Base-by-base conservation (phyloP, 1,284 basidiomycete genomes). In the Sanghuangporus baumii region DNA sequence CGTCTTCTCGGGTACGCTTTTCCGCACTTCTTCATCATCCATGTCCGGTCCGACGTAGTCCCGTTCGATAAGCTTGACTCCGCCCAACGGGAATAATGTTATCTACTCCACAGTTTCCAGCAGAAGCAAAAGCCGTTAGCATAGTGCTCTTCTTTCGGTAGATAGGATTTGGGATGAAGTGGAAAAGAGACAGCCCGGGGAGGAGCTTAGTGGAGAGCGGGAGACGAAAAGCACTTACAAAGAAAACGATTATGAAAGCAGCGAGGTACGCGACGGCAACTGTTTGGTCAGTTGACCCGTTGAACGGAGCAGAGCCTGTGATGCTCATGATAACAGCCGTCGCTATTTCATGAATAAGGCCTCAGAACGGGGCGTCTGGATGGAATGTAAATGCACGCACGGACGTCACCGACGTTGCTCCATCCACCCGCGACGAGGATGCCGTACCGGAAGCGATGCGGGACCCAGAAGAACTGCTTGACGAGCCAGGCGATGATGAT, bases 401-500 rank as follows among this genome's bases (percentile, higher is more conserved):
- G 79, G 69, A 90, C 77, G 75, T 85, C 88, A 6, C 83, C 87
- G 55, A 80, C 79, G 67, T 90, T 91, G 2, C 76, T 79, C 81
- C 82, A 89, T 6, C 78, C 81, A 36, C 86, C 89, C 0, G 87
- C 86, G 1, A 82, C 80, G 0, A 89, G 69, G 48, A 93, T 83
- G 0, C 85, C 87, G 65, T 81, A 81, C 54, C 87, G 78, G 69
- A 93, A 93, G 41, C 89, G 82, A 66, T 86, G 82, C 0, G 91
- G 91, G 0, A 93, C 88, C 83, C 87, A 92, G 69, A 89, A 91
- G 51, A 91, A 69, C 68, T 85, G 82, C 56, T 82, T 80, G 48
- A 87, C 76, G 11, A 85, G 62, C 76, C 79, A 86, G 0, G 85
- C 84, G 9, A 88, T 74, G 0, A 75, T 14, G 2, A 84, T 71